phyloP scores from a whole-genome alignment of 345 rosid genomes.

The Salix arbutifolia region DNA sequence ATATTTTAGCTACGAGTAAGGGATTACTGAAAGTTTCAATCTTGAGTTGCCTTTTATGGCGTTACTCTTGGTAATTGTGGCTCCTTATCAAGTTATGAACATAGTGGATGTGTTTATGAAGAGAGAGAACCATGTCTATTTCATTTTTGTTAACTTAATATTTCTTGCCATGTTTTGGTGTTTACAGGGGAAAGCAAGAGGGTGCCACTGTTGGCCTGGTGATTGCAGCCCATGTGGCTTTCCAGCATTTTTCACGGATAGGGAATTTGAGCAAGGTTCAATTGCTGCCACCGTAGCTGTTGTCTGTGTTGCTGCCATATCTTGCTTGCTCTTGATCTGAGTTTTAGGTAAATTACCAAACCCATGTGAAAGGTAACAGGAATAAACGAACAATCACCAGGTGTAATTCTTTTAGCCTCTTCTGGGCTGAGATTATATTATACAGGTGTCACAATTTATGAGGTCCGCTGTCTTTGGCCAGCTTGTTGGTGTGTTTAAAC shows the following conservation, averaged over 20 bases:
- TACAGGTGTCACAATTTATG: background rate
- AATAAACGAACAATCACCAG: slow-evolving; percentile 19
- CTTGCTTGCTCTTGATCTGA: slow-evolving; percentile 48
- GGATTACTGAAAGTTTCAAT: background rate
- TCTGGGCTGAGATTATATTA: background rate
- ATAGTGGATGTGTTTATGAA: slow-evolving; percentile 18
- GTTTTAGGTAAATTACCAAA: slow-evolving; percentile 11
- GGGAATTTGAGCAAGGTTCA: slow-evolving; percentile 77
- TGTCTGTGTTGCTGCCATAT: slow-evolving; percentile 42
- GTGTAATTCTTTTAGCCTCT: background rate
- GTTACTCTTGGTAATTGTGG: slow-evolving; percentile 61
- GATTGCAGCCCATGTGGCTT: slow-evolving; percentile 66
- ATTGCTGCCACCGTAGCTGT: slow-evolving; percentile 69
- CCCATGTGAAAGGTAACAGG: slow-evolving; percentile 7
- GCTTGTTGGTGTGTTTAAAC: background rate
- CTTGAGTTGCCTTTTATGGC: slow-evolving; percentile 72
- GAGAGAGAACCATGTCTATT: slow-evolving; percentile 7
- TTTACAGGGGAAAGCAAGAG: slow-evolving; percentile 66
- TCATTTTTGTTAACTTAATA: background rate
- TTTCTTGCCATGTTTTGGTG: background rate
- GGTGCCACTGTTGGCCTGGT: slow-evolving; percentile 59
- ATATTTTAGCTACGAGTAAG: background rate
- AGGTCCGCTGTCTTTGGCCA: background rate
- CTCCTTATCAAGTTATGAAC: slow-evolving; percentile 61
- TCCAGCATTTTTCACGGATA: slow-evolving; percentile 77